phyloP scores from a whole-genome alignment of 148 eudicot genomes.

The Gaultheria prostrata region DNA sequence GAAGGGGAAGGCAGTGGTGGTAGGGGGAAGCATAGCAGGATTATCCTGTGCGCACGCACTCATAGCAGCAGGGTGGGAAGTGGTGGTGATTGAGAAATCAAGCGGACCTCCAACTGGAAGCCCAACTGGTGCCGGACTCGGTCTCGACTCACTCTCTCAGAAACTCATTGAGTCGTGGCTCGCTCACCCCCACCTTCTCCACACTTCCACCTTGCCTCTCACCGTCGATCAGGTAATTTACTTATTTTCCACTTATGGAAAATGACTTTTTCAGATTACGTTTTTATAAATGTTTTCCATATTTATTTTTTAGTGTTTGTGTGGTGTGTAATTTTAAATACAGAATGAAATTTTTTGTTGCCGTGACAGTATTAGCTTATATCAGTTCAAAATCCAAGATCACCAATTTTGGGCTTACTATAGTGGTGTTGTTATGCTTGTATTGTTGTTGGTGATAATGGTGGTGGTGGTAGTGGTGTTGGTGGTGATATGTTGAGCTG shows the following conservation, averaged over 20 bases:
- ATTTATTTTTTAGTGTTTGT: too few relatives aligned
- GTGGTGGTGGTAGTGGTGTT: not conserved
- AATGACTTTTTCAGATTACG: too few relatives aligned
- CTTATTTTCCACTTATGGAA: too few relatives aligned
- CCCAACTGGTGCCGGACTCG: conserved; percentile 87
- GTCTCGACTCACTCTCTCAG: conserved; percentile 52
- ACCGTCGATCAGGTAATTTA: not conserved
- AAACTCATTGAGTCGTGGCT: conserved; percentile 56
- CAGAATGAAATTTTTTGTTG: not conserved
- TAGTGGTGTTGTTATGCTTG: not conserved
- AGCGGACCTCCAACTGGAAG: conserved; percentile 49
- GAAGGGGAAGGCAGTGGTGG: conserved; percentile 59
- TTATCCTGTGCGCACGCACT: conserved; percentile 68
- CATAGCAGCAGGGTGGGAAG: conserved; percentile 62
- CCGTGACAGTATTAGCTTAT: not conserved
- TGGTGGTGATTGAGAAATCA: conserved; percentile 67
- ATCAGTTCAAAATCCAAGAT: not conserved
- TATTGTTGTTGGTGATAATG: not conserved
- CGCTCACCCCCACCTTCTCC: conserved; percentile 26
- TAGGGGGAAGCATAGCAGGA: conserved; percentile 91
- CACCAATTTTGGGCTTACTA: not conserved
- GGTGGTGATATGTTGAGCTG: not conserved
- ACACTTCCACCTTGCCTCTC: conserved; percentile 45
- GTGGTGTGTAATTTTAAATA: too few relatives aligned
- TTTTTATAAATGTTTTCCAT: too few relatives aligned